Evolutionary conservation across 805 yeast genomes (phyloP).

Genomic region (Jamesozyma rosinii): DNA sequence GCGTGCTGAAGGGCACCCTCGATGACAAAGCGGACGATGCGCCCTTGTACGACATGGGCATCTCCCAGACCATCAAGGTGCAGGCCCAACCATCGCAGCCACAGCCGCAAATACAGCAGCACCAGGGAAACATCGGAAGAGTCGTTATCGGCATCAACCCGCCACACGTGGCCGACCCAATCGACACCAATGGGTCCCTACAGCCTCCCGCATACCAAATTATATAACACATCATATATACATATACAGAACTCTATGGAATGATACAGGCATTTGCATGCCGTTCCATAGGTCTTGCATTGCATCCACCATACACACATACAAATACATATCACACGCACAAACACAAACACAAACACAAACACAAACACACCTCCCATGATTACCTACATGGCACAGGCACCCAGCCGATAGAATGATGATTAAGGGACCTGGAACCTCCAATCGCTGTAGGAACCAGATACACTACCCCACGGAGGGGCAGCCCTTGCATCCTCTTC

Average conservation of each 20-base stretch:
- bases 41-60: not conserved
- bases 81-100: not conserved
- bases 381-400: no score
- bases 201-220: no score
- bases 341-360: not conserved
- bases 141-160: not conserved
- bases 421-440: no score
- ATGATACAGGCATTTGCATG: not conserved
- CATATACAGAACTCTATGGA: not conserved
- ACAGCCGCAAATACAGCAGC: not conserved
- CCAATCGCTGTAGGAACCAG: no score
- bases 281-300: no score
- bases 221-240: not conserved
- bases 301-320: no score
- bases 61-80: not conserved
- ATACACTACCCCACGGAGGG: no score
- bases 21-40: not conserved
- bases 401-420: no score
- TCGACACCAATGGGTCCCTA: not conserved
- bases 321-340: no score
- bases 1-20: slow-evolving; percentile 21
- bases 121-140: not conserved
- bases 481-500: no score
- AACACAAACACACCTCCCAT: not conserved
- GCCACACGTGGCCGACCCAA: not conserved